These are phyloP conservation scores for Scutellaria barbata DNA, from an alignment of 257 asterid species.

Conservation along the genomic window DNA sequence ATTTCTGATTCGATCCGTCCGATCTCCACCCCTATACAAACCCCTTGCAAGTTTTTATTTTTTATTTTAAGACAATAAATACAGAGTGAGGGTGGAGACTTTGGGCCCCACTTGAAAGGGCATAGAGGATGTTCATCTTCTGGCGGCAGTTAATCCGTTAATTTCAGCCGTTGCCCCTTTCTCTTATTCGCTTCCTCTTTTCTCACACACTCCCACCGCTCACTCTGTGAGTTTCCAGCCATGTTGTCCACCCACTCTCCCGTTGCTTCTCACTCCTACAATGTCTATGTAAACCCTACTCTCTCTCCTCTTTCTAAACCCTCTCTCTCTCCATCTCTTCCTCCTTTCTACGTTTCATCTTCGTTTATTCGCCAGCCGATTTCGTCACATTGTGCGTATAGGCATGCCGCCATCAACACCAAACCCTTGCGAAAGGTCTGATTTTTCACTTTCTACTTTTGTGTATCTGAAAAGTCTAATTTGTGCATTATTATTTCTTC, in stretches of 20 bases:
- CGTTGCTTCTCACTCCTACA: slow-evolving; percentile 37
- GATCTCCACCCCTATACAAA: no score
- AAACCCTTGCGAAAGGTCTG: slow-evolving; percentile 41
- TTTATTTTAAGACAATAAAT: no score
- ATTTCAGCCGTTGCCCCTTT: slow-evolving; percentile 42
- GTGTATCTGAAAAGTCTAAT: neutral
- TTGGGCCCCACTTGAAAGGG: neutral
- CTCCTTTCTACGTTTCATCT: slow-evolving; percentile 38
- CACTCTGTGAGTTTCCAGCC: slow-evolving; percentile 39
- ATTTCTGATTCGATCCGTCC: no score
- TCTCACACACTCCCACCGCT: slow-evolving; percentile 24
- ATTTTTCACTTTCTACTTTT: neutral
- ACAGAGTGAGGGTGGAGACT: no score
- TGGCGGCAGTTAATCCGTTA: slow-evolving; percentile 56
- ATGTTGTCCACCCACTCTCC: slow-evolving; percentile 43
- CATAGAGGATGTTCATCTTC: slow-evolving; percentile 34
- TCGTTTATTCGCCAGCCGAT: slow-evolving; percentile 36
- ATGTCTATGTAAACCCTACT: slow-evolving; percentile 32
- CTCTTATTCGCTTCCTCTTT: neutral
- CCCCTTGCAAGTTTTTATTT: no score
- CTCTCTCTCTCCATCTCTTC: slow-evolving; percentile 29
- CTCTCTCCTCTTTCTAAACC: slow-evolving; percentile 32
- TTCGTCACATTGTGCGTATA: slow-evolving; percentile 33
- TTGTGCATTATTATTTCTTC: neutral
- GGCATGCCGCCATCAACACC: slow-evolving; percentile 27